A percentile compares a stretch with the other conserved stretches of the same genome.
These are phyloP conservation scores for Adansonia grandidieri DNA, from an alignment of 441 rosid genomes.

Conservation along the genomic window DNA sequence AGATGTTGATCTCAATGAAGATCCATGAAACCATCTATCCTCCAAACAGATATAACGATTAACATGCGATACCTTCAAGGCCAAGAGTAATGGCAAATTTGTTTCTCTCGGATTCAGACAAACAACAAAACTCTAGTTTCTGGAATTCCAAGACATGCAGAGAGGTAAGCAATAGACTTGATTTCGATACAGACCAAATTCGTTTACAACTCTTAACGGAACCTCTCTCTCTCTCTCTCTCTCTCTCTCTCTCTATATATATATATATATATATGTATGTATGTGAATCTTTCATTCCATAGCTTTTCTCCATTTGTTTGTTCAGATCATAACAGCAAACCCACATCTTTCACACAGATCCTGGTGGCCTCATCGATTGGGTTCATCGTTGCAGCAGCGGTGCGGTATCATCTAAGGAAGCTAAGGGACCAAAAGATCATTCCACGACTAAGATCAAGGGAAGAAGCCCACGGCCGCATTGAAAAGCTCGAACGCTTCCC, in stretches of 20 bases:
- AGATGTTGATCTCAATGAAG: constrained; percentile 20
- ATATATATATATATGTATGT: background rate
- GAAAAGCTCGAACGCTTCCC: constrained; percentile 88
- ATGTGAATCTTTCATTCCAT: constrained; percentile 6
- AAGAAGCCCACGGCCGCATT: constrained; percentile 40
- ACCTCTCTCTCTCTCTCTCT: too few species aligned
- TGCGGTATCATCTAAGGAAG: constrained; percentile 52
- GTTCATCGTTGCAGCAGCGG: constrained; percentile 59
- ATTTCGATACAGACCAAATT: too few species aligned
- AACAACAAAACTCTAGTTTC: constrained; percentile 17
- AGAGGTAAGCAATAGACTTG: constrained; percentile 34
- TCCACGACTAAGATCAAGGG: constrained; percentile 58
- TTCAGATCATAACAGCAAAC: constrained; percentile 47
- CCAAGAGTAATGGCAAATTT: constrained; percentile 32
- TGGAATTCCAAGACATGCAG: constrained; percentile 44
- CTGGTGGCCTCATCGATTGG: constrained; percentile 68
- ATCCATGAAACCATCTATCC: constrained; percentile 10
- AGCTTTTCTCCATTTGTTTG: constrained; percentile 8
- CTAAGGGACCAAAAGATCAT: constrained; percentile 63
- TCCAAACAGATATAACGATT: constrained; percentile 34
- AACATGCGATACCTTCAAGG: constrained; percentile 30
- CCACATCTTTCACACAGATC: constrained; percentile 59
- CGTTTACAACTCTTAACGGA: too few species aligned
- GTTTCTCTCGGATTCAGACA: constrained; percentile 26
- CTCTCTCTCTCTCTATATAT: too few species aligned